A percentile compares a stretch with the other conserved stretches of the same genome.
phyloP scores from a whole-genome alignment of 2,329 filamentous ascomycete genomes.

The Verticillium zaregamsianum region DNA sequence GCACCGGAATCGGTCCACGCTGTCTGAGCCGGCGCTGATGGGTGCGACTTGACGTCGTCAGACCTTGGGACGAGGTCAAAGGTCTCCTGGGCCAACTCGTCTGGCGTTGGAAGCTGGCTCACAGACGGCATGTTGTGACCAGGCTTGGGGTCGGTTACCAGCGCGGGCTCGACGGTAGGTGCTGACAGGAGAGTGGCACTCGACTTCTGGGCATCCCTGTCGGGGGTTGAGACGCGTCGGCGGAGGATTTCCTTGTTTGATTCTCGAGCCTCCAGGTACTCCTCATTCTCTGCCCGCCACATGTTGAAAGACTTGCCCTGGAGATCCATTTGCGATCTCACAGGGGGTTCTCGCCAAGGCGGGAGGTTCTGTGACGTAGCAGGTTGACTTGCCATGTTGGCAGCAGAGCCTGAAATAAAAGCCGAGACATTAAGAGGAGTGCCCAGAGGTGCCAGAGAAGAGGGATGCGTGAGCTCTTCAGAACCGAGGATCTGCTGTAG shows the following conservation, averaged over 20 bases:
- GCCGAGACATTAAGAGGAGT: neutral
- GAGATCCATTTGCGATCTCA: neutral
- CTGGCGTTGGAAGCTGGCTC: neutral
- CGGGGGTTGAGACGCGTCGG: neutral
- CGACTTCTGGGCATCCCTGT: neutral
- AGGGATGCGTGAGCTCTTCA: neutral
- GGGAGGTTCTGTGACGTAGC: neutral
- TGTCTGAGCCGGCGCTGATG: neutral
- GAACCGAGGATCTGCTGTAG: neutral
- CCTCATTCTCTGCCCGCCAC: slow-evolving; percentile 8
- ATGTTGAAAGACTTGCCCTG: neutral
- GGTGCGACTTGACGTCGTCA: neutral
- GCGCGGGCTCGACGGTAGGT: neutral
- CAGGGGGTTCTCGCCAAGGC: neutral
- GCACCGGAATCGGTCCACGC: slow-evolving; percentile 1
- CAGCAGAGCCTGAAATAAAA: neutral
- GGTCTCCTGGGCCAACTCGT: neutral
- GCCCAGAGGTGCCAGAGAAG: neutral
- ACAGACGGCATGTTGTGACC: neutral
- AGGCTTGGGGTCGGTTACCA: neutral
- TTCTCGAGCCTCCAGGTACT: slow-evolving; percentile 35
- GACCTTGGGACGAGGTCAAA: neutral
- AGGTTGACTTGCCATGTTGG: neutral
- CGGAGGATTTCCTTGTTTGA: slow-evolving; percentile 22
- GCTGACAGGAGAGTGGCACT: neutral